Percentiles rank a stretch among this genome's conserved stretches.
Evolutionary conservation across 495 filamentous ascomycete species (phyloP).

Genomic region (Rusavskia elegans): DNA sequence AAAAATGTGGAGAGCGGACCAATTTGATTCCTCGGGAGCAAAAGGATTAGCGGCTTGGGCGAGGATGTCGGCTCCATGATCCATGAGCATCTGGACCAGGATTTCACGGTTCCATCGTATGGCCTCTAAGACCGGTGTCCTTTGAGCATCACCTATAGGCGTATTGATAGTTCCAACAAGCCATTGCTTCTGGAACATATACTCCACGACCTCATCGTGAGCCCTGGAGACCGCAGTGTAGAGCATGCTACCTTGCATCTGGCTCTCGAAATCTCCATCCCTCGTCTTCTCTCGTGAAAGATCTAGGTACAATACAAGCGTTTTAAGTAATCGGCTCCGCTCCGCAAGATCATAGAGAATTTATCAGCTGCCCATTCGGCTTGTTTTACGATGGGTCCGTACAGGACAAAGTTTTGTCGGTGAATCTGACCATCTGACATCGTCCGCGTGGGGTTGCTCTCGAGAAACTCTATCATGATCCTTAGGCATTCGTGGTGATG

Average conservation of each 20-base stretch:
- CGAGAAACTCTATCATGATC: conserved; percentile 4
- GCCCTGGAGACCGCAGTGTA: conserved; percentile 2
- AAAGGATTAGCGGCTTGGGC: conserved; percentile 26
- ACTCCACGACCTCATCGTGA: conserved; percentile 7
- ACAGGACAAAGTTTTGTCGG: not conserved
- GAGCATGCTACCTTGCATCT: conserved; percentile 2
- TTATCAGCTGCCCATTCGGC: conserved; percentile 3
- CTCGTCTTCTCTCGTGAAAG: conserved; percentile 1
- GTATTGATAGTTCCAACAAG: conserved; percentile 2
- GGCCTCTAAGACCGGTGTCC: conserved; percentile 36
- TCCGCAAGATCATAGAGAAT: conserved; percentile 8
- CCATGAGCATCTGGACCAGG: conserved; percentile 30
- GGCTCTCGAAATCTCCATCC: not conserved
- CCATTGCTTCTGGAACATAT: conserved; percentile 7
- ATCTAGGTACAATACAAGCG: conserved; percentile 4
- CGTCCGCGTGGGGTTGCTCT: too few relatives aligned
- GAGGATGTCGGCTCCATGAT: conserved; percentile 32
- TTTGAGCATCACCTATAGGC: not conserved
- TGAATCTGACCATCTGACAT: too few relatives aligned
- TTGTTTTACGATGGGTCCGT: not conserved
- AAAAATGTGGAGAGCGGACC: conserved; percentile 8
- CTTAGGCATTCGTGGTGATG: conserved; percentile 7
- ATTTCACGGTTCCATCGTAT: conserved; percentile 30
- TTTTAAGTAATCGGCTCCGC: not conserved
- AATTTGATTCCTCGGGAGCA: conserved; percentile 1